Percentiles rank a stretch among this genome's conserved stretches.
These are phyloP conservation scores for Violaceomyces palustris DNA, from an alignment of 1,284 basidiomycete genomes.

Conservation along the genomic window DNA sequence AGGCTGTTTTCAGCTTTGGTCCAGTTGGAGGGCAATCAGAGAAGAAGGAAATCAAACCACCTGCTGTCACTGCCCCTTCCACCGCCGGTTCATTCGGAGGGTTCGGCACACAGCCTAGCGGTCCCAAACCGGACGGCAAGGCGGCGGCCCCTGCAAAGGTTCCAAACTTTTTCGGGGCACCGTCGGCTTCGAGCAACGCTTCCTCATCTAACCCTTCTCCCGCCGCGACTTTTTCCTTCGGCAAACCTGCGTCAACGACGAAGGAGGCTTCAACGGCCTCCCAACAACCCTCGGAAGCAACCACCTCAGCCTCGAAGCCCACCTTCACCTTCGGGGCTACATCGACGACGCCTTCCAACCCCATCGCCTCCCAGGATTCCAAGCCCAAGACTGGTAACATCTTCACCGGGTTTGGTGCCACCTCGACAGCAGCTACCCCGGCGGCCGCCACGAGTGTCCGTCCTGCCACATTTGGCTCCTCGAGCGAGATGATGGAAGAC, in stretches of 20 bases:
- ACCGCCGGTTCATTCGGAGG: not conserved
- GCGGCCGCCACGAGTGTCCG: not conserved
- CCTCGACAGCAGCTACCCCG: not conserved
- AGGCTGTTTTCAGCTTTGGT: constrained; percentile 18
- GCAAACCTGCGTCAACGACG: not conserved
- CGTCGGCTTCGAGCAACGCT: not conserved
- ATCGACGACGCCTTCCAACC: not conserved
- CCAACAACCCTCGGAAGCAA: not conserved
- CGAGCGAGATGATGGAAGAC: constrained; percentile 31
- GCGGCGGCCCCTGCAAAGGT: not conserved
- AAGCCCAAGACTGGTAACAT: not conserved
- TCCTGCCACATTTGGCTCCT: not conserved
- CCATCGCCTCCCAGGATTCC: not conserved
- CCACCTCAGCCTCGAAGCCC: too few relatives aligned
- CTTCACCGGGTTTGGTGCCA: not conserved
- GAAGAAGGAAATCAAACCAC: too few relatives aligned
- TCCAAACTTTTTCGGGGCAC: not conserved
- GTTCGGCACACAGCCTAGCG: not conserved
- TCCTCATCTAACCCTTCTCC: not conserved
- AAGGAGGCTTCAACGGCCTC: not conserved
- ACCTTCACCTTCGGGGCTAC: too few relatives aligned
- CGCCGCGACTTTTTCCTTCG: constrained; percentile 4
- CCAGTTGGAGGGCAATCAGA: too few relatives aligned
- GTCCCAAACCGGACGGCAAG: not conserved
- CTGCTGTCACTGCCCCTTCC: not conserved